Percentiles rank a stretch among this genome's conserved stretches.
Evolutionary conservation across 805 yeast genomes (phyloP).

Genomic region (Kazachstania psychrophila): DNA sequence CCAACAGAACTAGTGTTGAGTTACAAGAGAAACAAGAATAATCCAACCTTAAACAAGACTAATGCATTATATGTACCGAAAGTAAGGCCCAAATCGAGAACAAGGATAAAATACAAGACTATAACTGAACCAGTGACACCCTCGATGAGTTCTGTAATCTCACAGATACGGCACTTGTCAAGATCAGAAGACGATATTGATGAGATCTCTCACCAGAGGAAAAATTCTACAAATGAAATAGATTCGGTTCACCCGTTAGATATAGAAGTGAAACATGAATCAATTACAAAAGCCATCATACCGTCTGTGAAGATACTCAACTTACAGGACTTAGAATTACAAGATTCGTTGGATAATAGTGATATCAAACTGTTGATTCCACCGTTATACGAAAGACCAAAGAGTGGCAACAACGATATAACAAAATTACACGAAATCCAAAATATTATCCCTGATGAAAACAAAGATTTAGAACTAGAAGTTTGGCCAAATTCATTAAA

Average conservation of each 20-base stretch:
- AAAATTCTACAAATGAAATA: too few species aligned
- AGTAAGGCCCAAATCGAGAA: not conserved
- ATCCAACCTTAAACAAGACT: not conserved
- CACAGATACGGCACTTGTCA: constrained; percentile 12
- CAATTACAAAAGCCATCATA: too few species aligned
- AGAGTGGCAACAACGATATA: not conserved
- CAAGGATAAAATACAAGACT: too few species aligned
- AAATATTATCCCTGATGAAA: too few species aligned
- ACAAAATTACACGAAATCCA: too few species aligned
- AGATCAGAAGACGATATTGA: not conserved
- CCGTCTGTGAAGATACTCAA: constrained; percentile 11
- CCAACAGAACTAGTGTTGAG: not conserved
- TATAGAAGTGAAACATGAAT: too few species aligned
- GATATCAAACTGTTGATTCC: constrained; percentile 14
- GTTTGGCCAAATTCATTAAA: constrained; percentile 19
- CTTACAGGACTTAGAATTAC: constrained; percentile 20
- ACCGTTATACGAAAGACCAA: constrained; percentile 19
- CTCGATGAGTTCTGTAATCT: constrained; percentile 20
- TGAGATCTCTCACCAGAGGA: too few species aligned
- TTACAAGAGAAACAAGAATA: constrained; percentile 1
- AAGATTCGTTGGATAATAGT: constrained; percentile 8
- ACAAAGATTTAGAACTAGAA: constrained; percentile 17
- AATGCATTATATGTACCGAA: not conserved
- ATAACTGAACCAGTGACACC: constrained; percentile 13
- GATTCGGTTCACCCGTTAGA: too few species aligned